Percentiles rank a stretch among this genome's conserved stretches.
phyloP scores from a whole-genome alignment of 1,284 basidiomycete genomes.

The Malassezia restricta region DNA sequence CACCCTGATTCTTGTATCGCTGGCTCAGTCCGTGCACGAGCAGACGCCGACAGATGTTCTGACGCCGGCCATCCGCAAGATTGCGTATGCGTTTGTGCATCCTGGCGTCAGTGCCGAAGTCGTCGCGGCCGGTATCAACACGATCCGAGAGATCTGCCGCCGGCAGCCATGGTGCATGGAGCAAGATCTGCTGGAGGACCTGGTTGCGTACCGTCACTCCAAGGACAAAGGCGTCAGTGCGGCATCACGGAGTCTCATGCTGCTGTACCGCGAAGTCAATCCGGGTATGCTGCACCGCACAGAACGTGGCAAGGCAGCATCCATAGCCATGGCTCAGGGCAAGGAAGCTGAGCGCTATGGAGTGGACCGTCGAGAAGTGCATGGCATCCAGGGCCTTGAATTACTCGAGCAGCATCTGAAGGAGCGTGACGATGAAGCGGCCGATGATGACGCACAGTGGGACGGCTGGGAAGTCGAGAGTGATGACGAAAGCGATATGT shows the following conservation, averaged over 20 bases:
- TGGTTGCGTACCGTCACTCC: slow-evolving; percentile 88
- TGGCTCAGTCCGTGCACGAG: slow-evolving; percentile 91
- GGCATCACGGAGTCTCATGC: slow-evolving; percentile 72
- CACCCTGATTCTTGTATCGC: slow-evolving; percentile 81
- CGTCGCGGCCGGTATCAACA: slow-evolving; percentile 86
- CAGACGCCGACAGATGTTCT: slow-evolving; percentile 87
- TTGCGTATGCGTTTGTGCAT: slow-evolving; percentile 92
- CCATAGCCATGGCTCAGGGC: slow-evolving; percentile 33
- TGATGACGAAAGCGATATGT: slow-evolving; percentile 53
- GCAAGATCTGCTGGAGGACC: slow-evolving; percentile 77
- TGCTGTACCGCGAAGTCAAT: slow-evolving; percentile 91
- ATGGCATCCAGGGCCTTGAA: slow-evolving; percentile 69
- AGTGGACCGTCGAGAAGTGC: slow-evolving; percentile 56
- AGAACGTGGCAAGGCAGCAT: slow-evolving; percentile 54
- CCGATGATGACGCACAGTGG: slow-evolving; percentile 63
- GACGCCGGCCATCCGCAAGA: slow-evolving; percentile 75
- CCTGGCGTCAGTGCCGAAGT: slow-evolving; percentile 92
- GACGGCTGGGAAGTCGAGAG: slow-evolving; percentile 77
- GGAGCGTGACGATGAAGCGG: slow-evolving; percentile 19
- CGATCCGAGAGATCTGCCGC: slow-evolving; percentile 80
- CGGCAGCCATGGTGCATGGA: slow-evolving; percentile 92
- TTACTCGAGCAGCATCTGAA: slow-evolving; percentile 41
- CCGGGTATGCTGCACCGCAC: slow-evolving; percentile 78
- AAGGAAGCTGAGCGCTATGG: slow-evolving; percentile 57
- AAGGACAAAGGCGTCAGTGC: slow-evolving; percentile 85